These are phyloP conservation scores for Colletotrichum cuscutae DNA, from an alignment of 2,329 filamentous ascomycete species.

Conservation along the genomic window DNA sequence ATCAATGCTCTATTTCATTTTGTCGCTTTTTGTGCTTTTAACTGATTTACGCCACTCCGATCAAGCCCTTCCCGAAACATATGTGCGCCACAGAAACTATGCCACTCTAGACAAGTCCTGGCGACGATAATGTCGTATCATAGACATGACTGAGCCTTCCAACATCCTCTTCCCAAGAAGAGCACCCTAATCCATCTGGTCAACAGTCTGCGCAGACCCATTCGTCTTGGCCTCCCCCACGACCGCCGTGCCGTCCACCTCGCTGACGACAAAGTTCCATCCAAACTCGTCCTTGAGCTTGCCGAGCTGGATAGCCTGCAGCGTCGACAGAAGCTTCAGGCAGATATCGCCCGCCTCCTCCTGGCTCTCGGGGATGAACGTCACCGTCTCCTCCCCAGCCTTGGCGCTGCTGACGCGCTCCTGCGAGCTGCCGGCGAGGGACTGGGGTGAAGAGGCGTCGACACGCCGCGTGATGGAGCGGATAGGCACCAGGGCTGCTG, in stretches of 20 bases:
- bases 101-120: background rate
- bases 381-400: slow-evolving; percentile 60
- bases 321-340: slow-evolving; percentile 75
- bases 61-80: background rate
- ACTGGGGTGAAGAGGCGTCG: slow-evolving; percentile 49
- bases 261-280: slow-evolving; percentile 69
- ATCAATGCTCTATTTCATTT: background rate
- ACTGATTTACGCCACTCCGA: background rate
- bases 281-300: slow-evolving; percentile 80
- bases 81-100: background rate
- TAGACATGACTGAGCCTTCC: background rate
- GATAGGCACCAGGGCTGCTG: slow-evolving; percentile 90
- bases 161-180: background rate
- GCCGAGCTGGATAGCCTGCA: slow-evolving; percentile 89
- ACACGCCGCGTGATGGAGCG: slow-evolving; percentile 82
- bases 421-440: slow-evolving; percentile 48
- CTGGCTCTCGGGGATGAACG: slow-evolving; percentile 63
- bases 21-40: background rate
- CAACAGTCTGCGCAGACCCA: slow-evolving; percentile 41
- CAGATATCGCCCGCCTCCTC: slow-evolving; percentile 81
- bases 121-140: background rate
- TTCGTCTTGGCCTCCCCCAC: slow-evolving; percentile 39
- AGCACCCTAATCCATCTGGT: slow-evolving; percentile 44
- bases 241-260: slow-evolving; percentile 56
- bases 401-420: slow-evolving; percentile 48